Conservation (phyloP, 2,329 filamentous ascomycete genomes). For the Monosporascus cannonballus region DNA sequence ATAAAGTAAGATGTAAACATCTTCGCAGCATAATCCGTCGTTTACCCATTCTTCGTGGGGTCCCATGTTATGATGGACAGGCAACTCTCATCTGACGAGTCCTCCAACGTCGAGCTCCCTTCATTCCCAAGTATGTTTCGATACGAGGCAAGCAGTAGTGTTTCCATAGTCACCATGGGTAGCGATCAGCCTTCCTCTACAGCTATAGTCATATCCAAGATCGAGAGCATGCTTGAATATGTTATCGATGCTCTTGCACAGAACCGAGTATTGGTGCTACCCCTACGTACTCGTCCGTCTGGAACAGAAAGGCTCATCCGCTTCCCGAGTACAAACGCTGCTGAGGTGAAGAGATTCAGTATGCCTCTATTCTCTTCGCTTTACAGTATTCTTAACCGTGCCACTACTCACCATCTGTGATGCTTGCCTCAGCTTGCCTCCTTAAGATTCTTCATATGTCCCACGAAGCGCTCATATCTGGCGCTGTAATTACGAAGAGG, state of each 20-base stretch:
- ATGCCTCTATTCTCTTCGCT: conserved; percentile 7
- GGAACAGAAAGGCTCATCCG: conserved; percentile 14
- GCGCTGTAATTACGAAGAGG: conserved; percentile 56
- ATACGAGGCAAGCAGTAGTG: too few species aligned
- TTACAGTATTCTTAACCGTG: conserved; percentile 1
- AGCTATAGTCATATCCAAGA: conserved; percentile 38
- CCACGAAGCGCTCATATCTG: conserved; percentile 51
- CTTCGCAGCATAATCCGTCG: too few species aligned
- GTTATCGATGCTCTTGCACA: conserved; percentile 44
- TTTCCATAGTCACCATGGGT: too few species aligned
- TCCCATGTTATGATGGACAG: too few species aligned
- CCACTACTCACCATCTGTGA: background rate
- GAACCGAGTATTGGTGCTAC: conserved; percentile 39
- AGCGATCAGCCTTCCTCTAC: too few species aligned
- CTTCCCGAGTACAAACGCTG: conserved; percentile 15
- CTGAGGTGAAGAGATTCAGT: conserved; percentile 23
- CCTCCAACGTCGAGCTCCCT: too few species aligned
- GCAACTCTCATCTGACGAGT: too few species aligned
- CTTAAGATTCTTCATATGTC: conserved; percentile 54
- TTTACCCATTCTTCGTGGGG: too few species aligned
- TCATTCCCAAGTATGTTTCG: too few species aligned
- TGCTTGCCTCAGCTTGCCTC: conserved; percentile 39
- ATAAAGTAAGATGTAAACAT: too few species aligned
- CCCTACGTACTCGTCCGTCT: conserved; percentile 32
- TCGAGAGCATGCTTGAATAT: conserved; percentile 48